Base-by-base conservation (phyloP, 805 yeast species). In the Candida dendrica region DNA sequence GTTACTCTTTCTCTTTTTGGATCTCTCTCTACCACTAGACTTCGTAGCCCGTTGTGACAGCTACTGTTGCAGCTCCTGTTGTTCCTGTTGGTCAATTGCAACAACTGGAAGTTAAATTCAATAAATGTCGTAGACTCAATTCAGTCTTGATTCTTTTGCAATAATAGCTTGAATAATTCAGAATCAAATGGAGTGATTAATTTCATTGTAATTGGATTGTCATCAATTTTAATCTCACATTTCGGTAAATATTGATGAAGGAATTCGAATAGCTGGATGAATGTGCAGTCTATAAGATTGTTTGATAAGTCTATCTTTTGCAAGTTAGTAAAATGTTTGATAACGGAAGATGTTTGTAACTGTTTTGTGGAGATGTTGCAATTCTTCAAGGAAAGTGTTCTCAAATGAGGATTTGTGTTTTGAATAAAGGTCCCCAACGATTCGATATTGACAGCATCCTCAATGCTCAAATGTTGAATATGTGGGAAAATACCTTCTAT, bases 1-100 rank as follows among this genome's bases (percentile, higher is more conserved):
- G 43, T 65, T 71, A 51, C 62, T 62, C 53, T 71, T 74, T 37
- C 75, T 60, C 57, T 72, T 74, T 52, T 72, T 75, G 15, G 69
- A 62, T 37, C 74, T 57, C 18, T 64, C 65, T 47, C 65, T 69
- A 1, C 68, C 63, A 27, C 30, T 27, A 4, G 30, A 15, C 29
- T 38, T 27, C 4, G 30, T 27, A 4, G 8, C 24, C 36, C 39
- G 22, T 26, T 22, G 26, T 22, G n/a, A n/a, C n/a, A 14, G 30
- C 19, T 19, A 34, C 10, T n/a, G n/a, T n/a, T 39, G 29, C n/a
- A 16, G 34, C 6, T 8, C n/a, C 30, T 20, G 34, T 5, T 4
- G n/a, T 29, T 42, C n/a, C 13, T 8, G 10, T 24, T 24, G 7
- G 7, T 24, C 27, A 24, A 24, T 48, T 1, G 64, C 64, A 9